Evolutionary conservation across 1,139 yeast species (phyloP).

Genomic region (Yamadazyma sp.): DNA sequence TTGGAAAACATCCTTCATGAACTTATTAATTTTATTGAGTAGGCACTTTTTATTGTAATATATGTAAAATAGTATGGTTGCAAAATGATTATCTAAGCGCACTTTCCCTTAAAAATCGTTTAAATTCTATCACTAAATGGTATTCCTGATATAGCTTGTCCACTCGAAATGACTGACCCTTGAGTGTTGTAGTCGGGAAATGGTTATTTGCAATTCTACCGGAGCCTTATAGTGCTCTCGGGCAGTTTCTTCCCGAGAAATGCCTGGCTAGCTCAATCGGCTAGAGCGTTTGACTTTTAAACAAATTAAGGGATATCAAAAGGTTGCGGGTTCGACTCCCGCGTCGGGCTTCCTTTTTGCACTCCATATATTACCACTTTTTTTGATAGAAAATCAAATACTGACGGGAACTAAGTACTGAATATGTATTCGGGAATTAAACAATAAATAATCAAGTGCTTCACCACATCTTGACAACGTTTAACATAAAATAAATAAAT

Average conservation of each 20-base stretch:
- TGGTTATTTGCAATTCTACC: too few relatives aligned
- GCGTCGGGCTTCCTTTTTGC: conserved; percentile 20
- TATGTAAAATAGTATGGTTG: conserved; percentile 4
- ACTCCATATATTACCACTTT: too few relatives aligned
- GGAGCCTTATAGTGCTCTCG: too few relatives aligned
- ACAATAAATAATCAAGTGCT: conserved; percentile 9
- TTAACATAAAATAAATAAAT: background rate
- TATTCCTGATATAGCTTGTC: too few relatives aligned
- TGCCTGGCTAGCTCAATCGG: conserved; percentile 24
- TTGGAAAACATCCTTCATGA: conserved; percentile 43
- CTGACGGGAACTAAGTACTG: too few relatives aligned
- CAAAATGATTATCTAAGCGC: too few relatives aligned
- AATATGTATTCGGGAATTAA: conserved; percentile 10
- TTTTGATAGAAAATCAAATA: too few relatives aligned
- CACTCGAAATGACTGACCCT: too few relatives aligned
- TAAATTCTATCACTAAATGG: too few relatives aligned
- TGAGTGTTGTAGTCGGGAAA: too few relatives aligned
- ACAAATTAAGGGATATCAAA: conserved; percentile 13
- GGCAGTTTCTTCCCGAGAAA: too few relatives aligned
- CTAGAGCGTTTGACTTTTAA: conserved; percentile 23
- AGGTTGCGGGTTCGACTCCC: conserved; percentile 24
- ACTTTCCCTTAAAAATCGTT: too few relatives aligned
- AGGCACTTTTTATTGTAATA: conserved; percentile 1
- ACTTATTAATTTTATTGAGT: conserved; percentile 36
- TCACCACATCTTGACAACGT: background rate